Percentiles rank a stretch among this genome's conserved stretches.
These are phyloP conservation scores for Aspergillus nidulans DNA, from an alignment of 495 filamentous ascomycete species.

Conservation along the genomic window DNA sequence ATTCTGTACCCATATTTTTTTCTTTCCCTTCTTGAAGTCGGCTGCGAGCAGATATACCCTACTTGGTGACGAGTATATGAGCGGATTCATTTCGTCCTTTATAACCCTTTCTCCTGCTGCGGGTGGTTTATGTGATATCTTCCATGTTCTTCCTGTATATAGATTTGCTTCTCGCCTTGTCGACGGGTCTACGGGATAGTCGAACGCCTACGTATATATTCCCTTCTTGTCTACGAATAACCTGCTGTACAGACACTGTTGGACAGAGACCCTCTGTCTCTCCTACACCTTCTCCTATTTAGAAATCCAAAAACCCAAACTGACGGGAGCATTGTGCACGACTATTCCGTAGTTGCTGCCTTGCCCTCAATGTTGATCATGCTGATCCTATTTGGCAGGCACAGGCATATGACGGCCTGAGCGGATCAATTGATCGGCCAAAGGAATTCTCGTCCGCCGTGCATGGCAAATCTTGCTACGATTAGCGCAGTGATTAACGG, in stretches of 20 bases:
- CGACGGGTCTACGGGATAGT: background rate
- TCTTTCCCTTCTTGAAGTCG: background rate
- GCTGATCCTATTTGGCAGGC: background rate
- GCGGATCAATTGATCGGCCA: background rate
- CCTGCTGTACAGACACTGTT: background rate
- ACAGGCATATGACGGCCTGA: background rate
- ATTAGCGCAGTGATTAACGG: background rate
- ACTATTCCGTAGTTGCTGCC: background rate
- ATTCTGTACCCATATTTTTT: background rate
- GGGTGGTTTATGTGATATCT: background rate
- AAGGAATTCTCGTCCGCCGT: too few relatives aligned
- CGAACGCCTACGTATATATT: background rate
- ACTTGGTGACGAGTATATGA: conserved; percentile 1
- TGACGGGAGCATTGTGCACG: too few relatives aligned
- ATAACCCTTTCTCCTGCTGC: background rate
- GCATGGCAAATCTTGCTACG: background rate
- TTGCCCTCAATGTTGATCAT: background rate
- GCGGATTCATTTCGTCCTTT: background rate
- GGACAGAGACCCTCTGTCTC: background rate
- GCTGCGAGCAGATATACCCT: conserved; percentile 2
- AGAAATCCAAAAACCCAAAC: too few relatives aligned
- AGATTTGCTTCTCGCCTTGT: background rate
- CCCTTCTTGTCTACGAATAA: background rate
- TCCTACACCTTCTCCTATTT: background rate
- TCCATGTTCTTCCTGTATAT: background rate